A percentile compares a stretch with the other conserved stretches of the same genome.
phyloP scores from a whole-genome alignment of 306 rosid species.

The Adenanthera pavonina region DNA sequence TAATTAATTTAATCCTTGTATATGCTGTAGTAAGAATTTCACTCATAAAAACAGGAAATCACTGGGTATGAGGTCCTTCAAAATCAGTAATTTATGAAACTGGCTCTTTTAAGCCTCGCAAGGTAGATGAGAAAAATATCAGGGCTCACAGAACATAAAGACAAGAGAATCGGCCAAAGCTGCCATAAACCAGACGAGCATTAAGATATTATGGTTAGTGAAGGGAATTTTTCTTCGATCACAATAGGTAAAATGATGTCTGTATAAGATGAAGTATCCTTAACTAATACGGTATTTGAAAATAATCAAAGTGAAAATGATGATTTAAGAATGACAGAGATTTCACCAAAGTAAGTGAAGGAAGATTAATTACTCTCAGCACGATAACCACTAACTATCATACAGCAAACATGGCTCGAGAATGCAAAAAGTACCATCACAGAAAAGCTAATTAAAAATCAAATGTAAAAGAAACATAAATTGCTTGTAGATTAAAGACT shows the following conservation, averaged over 20 bases:
- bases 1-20: neutral
- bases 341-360: neutral
- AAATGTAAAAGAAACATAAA: neutral
- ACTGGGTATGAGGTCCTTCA: neutral
- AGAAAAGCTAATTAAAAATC: too few relatives aligned
- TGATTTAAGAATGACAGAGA: neutral
- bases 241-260: neutral
- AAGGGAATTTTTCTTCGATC: too few relatives aligned
- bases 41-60: neutral
- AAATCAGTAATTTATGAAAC: neutral
- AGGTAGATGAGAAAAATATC: neutral
- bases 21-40: neutral
- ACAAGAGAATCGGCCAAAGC: neutral
- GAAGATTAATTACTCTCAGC: neutral
- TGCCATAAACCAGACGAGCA: too few relatives aligned
- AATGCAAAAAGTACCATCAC: neutral
- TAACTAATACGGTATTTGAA: neutral
- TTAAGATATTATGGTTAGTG: neutral
- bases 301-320: neutral
- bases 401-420: neutral
- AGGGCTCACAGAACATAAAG: neutral
- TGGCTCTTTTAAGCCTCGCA: neutral
- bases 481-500: neutral
- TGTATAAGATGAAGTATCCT: too few relatives aligned
- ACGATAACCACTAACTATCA: neutral